Evolutionary conservation across 2,329 filamentous ascomycete genomes (phyloP), one percentile per base, ranked within the genome.

Genomic region (Colletotrichum sp.): DNA sequence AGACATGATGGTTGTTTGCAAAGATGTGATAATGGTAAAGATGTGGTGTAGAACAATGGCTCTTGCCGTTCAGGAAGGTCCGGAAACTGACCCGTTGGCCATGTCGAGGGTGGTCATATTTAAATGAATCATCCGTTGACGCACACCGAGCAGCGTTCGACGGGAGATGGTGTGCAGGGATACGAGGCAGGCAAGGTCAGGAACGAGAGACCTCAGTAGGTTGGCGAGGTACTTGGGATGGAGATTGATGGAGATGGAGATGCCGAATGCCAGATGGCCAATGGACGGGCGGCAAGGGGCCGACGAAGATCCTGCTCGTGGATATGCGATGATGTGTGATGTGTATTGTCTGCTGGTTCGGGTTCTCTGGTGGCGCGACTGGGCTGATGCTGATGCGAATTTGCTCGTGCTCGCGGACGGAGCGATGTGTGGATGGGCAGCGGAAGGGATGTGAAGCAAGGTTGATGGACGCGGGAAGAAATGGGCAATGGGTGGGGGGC

Each of bases 1-100:
- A 39, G 70, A 74, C 77, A 78, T 78, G 69, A 21, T 49, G 26
- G 7, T 60, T 15, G 16, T 70, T 59, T 60, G 70, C 67, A 76
- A 77, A 78, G 60, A 71, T 68, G 66, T 32, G 32, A 60, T 24
- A n/a, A 57, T 32, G n/a, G 55, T 57, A 59, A 57, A 72, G 65
- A 66, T 60, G 5, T 52, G 26, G 63, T 44, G 3, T 44, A 34
- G 15, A 68, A 39, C 24, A 55, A 26, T 21, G 34, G 65, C 60
- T 77, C 62, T 44, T 73, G 73, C 26, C 49, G n/a, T 34, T 60
- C 32, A 73, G 44, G 30, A 70, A 49, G 52, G 66, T 30, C 49
- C 66, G 44, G 52, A 59, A 49, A 5, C 44, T n/a, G n/a, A 21
- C 36, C 9, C 7, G 16, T 39, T 62, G 8, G 55, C 26, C 30